Percentiles rank a stretch among this genome's conserved stretches.
Evolutionary conservation across 495 filamentous ascomycete genomes (phyloP).

Genomic region (Penicillium turbatum): DNA sequence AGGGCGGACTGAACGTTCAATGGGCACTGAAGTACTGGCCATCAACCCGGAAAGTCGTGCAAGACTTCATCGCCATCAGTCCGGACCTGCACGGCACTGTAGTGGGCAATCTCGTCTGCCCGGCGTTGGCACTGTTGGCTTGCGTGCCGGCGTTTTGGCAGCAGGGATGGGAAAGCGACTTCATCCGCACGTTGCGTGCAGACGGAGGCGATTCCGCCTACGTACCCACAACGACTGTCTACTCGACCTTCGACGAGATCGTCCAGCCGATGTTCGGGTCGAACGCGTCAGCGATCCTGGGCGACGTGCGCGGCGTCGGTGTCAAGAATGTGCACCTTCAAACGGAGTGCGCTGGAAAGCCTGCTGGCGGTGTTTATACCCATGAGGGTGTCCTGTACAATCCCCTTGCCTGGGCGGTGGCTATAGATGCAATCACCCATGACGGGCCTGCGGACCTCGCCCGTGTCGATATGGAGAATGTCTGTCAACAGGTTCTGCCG

Average conservation of each 20-base stretch:
- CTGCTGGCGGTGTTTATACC: conserved; percentile 38
- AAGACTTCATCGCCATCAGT: conserved; percentile 41
- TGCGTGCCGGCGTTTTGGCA: conserved; percentile 37
- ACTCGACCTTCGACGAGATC: conserved; percentile 42
- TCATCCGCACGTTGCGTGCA: conserved; percentile 33
- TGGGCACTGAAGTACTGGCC: conserved; percentile 55
- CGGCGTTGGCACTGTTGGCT: conserved; percentile 13
- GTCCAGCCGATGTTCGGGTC: conserved; percentile 41
- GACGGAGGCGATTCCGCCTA: conserved; percentile 46
- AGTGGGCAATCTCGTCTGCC: conserved; percentile 25
- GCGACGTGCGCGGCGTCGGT: conserved; percentile 32
- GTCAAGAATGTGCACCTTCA: conserved; percentile 46
- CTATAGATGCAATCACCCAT: conserved; percentile 41
- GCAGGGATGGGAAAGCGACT: conserved; percentile 40
- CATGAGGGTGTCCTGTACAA: conserved; percentile 46
- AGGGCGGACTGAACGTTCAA: conserved; percentile 45
- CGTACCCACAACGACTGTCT: conserved; percentile 48
- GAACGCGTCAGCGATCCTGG: conserved; percentile 39
- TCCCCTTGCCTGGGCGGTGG: conserved; percentile 39
- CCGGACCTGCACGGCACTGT: conserved; percentile 46
- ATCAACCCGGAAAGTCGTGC: conserved; percentile 29
- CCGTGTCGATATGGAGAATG: conserved; percentile 25
- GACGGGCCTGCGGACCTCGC: conserved; percentile 30
- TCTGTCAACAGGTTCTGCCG: conserved; percentile 29
- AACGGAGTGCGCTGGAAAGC: conserved; percentile 27